A percentile compares a stretch with the other conserved stretches of the same genome.
phyloP scores from a whole-genome alignment of 2,329 filamentous ascomycete species.

The Pseudogymnoascus sp. region DNA sequence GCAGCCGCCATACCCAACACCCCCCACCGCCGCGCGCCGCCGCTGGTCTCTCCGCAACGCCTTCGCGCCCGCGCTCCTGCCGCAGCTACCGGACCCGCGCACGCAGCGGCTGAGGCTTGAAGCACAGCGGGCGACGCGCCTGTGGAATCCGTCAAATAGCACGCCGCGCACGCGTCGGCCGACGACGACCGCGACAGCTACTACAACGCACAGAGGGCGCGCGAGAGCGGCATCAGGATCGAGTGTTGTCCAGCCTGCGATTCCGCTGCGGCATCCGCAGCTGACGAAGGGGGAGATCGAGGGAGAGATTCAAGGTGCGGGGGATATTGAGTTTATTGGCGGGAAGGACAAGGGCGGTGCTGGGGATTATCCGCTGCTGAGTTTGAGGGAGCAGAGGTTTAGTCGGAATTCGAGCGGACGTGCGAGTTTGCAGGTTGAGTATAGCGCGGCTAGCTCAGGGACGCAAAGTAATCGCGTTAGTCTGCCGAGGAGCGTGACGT shows the following conservation, averaged over 20 bases:
- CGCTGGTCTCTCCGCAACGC: constrained; percentile 28
- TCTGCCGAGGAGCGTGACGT: constrained; percentile 25
- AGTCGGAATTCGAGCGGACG: constrained; percentile 40
- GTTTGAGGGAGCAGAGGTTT: constrained; percentile 47
- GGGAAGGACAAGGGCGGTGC: constrained; percentile 23
- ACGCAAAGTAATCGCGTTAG: constrained; percentile 23
- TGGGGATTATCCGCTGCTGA: constrained; percentile 49
- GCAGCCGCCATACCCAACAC: constrained; percentile 25
- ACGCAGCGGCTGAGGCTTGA: constrained; percentile 18
- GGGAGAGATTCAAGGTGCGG: constrained; percentile 16
- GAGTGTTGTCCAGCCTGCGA: constrained; percentile 13
- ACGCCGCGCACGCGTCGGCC: constrained; percentile 46
- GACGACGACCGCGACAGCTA: constrained; percentile 31
- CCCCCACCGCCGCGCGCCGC: constrained; percentile 16
- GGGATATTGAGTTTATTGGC: constrained; percentile 5
- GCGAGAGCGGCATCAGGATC: constrained; percentile 24
- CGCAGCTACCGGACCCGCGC: constrained; percentile 22
- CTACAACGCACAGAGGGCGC: constrained; percentile 24
- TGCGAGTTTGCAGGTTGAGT: constrained; percentile 39
- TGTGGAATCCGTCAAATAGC: constrained; percentile 55
- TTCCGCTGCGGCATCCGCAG: constrained; percentile 26
- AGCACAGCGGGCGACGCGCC: constrained; percentile 30
- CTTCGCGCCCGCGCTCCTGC: constrained; percentile 20
- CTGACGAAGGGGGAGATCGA: constrained; percentile 20
- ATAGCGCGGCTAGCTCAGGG: constrained; percentile 29